Conservation (phyloP, 768 basidiomycete genomes). For the Mycena kentingensis region DNA sequence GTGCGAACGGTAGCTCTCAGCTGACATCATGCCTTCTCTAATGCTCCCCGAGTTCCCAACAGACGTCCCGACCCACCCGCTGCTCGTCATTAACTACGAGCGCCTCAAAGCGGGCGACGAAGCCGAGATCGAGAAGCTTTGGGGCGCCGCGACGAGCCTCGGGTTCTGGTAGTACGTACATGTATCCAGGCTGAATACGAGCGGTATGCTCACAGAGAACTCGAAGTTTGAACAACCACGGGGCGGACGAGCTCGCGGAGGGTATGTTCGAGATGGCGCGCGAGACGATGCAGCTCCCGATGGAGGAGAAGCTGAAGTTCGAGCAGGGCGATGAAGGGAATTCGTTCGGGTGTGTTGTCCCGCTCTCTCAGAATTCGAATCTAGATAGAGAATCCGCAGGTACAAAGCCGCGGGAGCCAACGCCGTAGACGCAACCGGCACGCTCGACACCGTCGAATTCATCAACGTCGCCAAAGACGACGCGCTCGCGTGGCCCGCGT, state of each 20-base stretch:
- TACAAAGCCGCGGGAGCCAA: conserved; percentile 68
- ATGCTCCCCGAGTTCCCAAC: conserved; percentile 42
- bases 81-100: conserved; percentile 46
- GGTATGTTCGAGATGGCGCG: conserved; percentile 59
- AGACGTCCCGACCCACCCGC: conserved; percentile 43
- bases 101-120: conserved; percentile 36
- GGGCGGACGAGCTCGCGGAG: conserved; percentile 46
- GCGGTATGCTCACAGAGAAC: too few species aligned
- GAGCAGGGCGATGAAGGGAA: conserved; percentile 55
- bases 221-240: too few species aligned
- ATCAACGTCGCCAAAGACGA: conserved; percentile 73
- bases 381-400: conserved; percentile 31
- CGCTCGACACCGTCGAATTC: conserved; percentile 57
- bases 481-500: conserved; percentile 56
- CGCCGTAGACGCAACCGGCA: conserved; percentile 50
- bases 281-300: conserved; percentile 53
- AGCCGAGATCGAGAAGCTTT: conserved; percentile 42
- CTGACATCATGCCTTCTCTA: too few species aligned
- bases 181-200: too few species aligned
- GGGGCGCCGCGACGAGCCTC: conserved; percentile 43
- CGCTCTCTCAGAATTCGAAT: background rate
- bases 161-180: conserved; percentile 58
- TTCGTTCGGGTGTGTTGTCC: conserved; percentile 37
- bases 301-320: conserved; percentile 59
- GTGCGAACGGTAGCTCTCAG: too few species aligned